Conservation (phyloP, 768 basidiomycete genomes). For the Amanita phalloides region DNA sequence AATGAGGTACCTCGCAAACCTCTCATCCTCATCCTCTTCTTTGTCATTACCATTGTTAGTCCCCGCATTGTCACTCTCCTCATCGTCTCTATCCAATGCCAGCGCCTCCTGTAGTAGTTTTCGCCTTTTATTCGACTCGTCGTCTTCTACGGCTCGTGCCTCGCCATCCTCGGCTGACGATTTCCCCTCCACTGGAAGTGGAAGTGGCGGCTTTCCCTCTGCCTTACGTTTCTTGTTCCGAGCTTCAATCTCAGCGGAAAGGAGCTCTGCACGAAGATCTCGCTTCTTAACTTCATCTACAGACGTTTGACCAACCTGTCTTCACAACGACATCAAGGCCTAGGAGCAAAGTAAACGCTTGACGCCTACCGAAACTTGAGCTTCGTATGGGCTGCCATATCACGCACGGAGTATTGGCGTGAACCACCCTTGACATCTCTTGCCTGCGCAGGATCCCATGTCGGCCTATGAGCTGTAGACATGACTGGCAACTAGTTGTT, state of each 20-base stretch:
- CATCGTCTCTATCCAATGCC: slow-evolving; percentile 83
- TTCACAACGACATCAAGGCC: slow-evolving; percentile 15
- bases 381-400: slow-evolving; percentile 93
- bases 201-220: slow-evolving; percentile 53
- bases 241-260: slow-evolving; percentile 81
- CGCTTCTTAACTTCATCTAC: slow-evolving; percentile 61
- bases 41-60: slow-evolving; percentile 14
- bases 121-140: slow-evolving; percentile 71
- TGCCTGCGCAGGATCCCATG: slow-evolving; percentile 96
- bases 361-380: slow-evolving; percentile 83
- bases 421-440: slow-evolving; percentile 88
- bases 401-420: slow-evolving; percentile 84
- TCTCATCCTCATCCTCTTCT: slow-evolving; percentile 35
- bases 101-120: slow-evolving; percentile 81
- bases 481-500: slow-evolving; percentile 22
- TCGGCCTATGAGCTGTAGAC: slow-evolving; percentile 91
- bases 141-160: slow-evolving; percentile 18
- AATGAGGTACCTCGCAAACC: slow-evolving; percentile 19
- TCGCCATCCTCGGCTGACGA: slow-evolving; percentile 9
- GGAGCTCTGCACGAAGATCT: slow-evolving; percentile 77
- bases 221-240: slow-evolving; percentile 88
- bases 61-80: slow-evolving; percentile 55
- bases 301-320: slow-evolving; percentile 88
- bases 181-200: slow-evolving; percentile 31
- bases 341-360: neutral